phyloP scores from a whole-genome alignment of 106 monocot species.

The Dioscorea zingiberensis region DNA sequence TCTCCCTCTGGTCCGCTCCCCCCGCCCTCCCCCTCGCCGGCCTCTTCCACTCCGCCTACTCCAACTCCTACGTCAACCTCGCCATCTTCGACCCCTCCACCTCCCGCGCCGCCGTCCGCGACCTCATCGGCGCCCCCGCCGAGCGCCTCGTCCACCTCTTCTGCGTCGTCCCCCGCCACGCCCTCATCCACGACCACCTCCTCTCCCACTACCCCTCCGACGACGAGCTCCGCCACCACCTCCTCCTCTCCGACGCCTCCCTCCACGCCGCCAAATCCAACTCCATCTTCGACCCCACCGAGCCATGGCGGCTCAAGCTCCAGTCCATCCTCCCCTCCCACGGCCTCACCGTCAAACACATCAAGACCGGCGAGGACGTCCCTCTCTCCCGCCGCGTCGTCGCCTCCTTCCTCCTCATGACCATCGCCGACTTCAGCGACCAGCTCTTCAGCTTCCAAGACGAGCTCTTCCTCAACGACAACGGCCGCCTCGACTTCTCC shows the following conservation, averaged over 20 bases:
- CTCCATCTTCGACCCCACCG: conserved; percentile 11
- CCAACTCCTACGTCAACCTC: conserved; percentile 99
- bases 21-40: conserved; percentile 62
- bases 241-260: conserved; percentile 26
- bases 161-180: conserved; percentile 77
- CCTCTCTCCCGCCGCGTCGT: conserved; percentile 51
- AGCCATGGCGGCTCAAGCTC: conserved; percentile 57
- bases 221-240: conserved; percentile 41
- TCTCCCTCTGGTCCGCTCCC: conserved; percentile 66
- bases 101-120: conserved; percentile 40
- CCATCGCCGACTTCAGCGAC: conserved; percentile 82
- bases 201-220: conserved; percentile 67
- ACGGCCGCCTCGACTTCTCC: conserved; percentile 45
- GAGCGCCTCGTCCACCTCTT: conserved; percentile 90
- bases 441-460: conserved; percentile 74
- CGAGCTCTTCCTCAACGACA: conserved; percentile 49
- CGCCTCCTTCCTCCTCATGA: conserved; percentile 63
- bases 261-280: conserved; percentile 13
- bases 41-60: conserved; percentile 97
- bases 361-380: conserved; percentile 68
- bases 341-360: conserved; percentile 52
- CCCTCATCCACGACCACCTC: conserved; percentile 73
- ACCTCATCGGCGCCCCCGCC: conserved; percentile 43
- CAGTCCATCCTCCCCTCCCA: conserved; percentile 34
- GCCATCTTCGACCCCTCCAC: conserved; percentile 83